Evolutionary conservation across 2,329 filamentous ascomycete species (phyloP).

Genomic region (Fusarium armeniacum): DNA sequence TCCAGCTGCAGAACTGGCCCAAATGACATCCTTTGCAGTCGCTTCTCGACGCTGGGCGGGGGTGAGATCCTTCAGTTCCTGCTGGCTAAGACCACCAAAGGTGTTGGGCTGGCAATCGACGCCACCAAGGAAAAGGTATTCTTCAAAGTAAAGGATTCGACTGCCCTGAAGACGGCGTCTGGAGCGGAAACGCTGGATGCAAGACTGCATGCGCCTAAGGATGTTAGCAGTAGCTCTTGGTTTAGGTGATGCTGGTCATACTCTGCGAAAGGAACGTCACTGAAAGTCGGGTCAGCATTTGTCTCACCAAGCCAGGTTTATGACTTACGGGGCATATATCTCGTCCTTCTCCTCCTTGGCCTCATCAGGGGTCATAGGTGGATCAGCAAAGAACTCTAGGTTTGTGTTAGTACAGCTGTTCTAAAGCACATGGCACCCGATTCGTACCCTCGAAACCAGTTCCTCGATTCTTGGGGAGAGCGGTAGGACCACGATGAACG

Average conservation of each 20-base stretch:
- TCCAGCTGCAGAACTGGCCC: constrained; percentile 60
- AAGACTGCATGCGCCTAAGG: constrained; percentile 82
- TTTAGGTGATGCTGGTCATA: constrained; percentile 50
- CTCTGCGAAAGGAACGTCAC: constrained; percentile 69
- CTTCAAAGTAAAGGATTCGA: constrained; percentile 76
- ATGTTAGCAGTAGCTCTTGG: constrained; percentile 32
- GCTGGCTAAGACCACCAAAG: constrained; percentile 73
- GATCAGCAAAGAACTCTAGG: constrained; percentile 81
- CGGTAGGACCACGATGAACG: constrained; percentile 56
- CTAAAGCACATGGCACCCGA: background rate
- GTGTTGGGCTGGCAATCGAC: constrained; percentile 70
- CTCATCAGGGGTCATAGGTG: constrained; percentile 80
- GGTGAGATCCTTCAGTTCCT: constrained; percentile 69
- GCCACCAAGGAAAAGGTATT: constrained; percentile 87
- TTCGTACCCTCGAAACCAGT: constrained; percentile 78
- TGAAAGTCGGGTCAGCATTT: constrained; percentile 53
- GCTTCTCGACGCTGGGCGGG: constrained; percentile 73
- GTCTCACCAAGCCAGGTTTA: background rate
- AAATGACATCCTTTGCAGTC: constrained; percentile 73
- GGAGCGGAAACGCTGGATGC: constrained; percentile 83
- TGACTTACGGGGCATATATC: constrained; percentile 75
- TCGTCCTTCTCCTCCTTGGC: constrained; percentile 71
- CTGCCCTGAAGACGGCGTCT: constrained; percentile 79
- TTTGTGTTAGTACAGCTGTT: constrained; percentile 7
- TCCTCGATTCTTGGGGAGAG: constrained; percentile 60